phyloP scores from a whole-genome alignment of 441 rosid genomes.

The Populus trichocarpa region DNA sequence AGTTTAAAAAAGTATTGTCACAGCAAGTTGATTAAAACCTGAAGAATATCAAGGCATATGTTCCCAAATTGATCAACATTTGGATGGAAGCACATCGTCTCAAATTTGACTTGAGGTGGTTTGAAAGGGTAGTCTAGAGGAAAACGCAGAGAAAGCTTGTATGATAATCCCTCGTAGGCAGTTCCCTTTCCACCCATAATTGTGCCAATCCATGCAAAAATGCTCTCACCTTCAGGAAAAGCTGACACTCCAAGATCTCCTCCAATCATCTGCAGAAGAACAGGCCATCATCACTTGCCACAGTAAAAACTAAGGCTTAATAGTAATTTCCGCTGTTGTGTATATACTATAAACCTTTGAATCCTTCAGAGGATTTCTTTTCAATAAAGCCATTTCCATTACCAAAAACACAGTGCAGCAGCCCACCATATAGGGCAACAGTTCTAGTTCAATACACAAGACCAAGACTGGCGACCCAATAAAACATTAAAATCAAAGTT shows the following conservation, averaged over 20 bases:
- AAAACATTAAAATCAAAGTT: background rate
- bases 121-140: slow-evolving; percentile 67
- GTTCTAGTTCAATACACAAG: background rate
- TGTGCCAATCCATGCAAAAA: slow-evolving; percentile 59
- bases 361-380: background rate
- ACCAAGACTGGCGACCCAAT: background rate
- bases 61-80: slow-evolving; percentile 67
- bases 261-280: slow-evolving; percentile 43
- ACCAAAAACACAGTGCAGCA: background rate
- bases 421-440: background rate
- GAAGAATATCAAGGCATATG: slow-evolving; percentile 71
- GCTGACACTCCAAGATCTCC: slow-evolving; percentile 57
- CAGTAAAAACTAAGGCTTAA: background rate
- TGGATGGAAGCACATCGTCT: slow-evolving; percentile 64
- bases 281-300: background rate
- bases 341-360: background rate
- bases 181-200: slow-evolving; percentile 63
- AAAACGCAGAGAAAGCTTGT: slow-evolving; percentile 52
- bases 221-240: slow-evolving; percentile 60
- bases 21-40: slow-evolving; percentile 32
- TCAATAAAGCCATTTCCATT: background rate
- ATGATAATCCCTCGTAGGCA: slow-evolving; percentile 50
- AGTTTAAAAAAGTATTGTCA: background rate
- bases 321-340: background rate
- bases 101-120: slow-evolving; percentile 66